These are phyloP conservation scores for Dichotomopilus funicola DNA, from an alignment of 2,329 filamentous ascomycete genomes.

Conservation along the genomic window DNA sequence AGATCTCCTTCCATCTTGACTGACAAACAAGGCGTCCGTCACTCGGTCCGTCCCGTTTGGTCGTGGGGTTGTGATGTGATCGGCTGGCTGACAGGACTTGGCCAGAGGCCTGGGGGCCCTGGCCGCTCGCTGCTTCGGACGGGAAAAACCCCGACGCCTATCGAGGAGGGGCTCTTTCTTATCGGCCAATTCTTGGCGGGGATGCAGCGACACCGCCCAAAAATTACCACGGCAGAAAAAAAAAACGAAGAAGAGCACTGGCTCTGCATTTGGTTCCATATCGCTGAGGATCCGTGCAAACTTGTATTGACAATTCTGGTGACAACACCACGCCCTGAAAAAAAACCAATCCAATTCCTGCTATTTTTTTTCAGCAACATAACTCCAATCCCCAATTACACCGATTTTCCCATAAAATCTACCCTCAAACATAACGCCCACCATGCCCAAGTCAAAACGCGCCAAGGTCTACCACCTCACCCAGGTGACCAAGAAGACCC, in stretches of 20 bases:
- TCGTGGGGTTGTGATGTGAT: no score
- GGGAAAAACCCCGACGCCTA: constrained; percentile 2
- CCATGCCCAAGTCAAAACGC: constrained; percentile 97
- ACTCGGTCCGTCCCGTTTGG: no score
- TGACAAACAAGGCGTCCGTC: no score
- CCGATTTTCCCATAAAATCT: not conserved
- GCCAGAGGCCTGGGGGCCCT: no score
- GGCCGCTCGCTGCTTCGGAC: not conserved
- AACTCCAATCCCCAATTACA: no score
- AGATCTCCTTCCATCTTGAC: no score
- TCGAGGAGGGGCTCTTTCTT: constrained; percentile 1
- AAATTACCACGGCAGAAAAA: constrained; percentile 25
- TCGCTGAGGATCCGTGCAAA: not conserved
- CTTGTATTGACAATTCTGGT: not conserved
- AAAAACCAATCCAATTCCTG: no score
- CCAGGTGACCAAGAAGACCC: constrained; percentile 85
- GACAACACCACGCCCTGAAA: not conserved
- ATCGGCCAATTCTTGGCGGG: constrained; percentile 2
- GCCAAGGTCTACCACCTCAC: constrained; percentile 83
- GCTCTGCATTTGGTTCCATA: not conserved
- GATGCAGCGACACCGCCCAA: constrained; percentile 20
- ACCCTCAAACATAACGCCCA: constrained; percentile 4
- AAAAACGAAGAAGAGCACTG: constrained; percentile 4
- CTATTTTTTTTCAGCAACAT: no score
- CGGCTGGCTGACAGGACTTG: no score